Base-by-base conservation (phyloP, 768 basidiomycete species). In the Rhizopogon rudus region DNA sequence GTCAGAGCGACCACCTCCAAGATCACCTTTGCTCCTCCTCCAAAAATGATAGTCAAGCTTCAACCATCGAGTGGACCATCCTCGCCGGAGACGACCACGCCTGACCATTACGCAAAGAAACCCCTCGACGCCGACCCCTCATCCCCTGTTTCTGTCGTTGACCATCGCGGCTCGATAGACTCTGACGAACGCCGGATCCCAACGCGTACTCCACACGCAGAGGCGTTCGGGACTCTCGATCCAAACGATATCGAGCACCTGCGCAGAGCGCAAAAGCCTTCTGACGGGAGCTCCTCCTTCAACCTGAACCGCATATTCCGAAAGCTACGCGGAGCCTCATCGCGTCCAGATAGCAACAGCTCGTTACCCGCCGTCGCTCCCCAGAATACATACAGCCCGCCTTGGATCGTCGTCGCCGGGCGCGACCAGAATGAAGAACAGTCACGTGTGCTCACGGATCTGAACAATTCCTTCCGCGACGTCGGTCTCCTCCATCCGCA, bases 401-500 rank as follows among this genome's bases (percentile, higher is more conserved):
- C 80, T 6, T 93, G 90, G 91, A 69, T 91, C 51, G 77, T 76
- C 39, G 76, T 87, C 54, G 79, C 82, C 7, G 79, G 83, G 3
- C 80, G 87, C 43, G 77, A 77, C 44, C 80, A 81, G 65, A 81
- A 83, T 54, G 89, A 91, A 64, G 81, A 84, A 57, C 79, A 83
- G 12, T 81, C 84, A 62, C 79, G 82, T 48, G 82, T 86, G 28
- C 82, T 90, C 52, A 79, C 81, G 53, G 86, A 83, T 59, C 70
- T 93, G 28, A 85, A 85, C 57, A 79, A 79, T 57, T 89, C 88
- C 3, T 92, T 93, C 73, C 83, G 84, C 67, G 88, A 87, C 52
- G 90, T 91, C 25, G 90, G 90, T 4, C 67, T 93, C 14, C 67
- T 92, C 16, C 88, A 89, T 16, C 78, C 84, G 2, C 76, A 69